Base-by-base conservation (phyloP, 805 yeast species). In the Limtongia smithiae region DNA sequence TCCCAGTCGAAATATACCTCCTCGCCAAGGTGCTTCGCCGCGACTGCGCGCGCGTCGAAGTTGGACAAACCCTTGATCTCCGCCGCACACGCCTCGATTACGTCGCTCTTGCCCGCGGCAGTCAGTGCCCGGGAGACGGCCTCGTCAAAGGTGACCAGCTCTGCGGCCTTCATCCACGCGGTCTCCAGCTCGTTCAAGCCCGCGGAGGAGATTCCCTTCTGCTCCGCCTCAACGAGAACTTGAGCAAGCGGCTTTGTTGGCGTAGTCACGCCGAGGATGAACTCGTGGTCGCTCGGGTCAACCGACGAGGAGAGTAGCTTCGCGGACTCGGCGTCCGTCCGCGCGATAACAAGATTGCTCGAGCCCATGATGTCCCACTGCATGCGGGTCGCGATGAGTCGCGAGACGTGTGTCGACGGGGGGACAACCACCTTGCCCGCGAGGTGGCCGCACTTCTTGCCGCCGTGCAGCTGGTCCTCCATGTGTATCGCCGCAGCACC, bases 401-500 rank as follows among this genome's bases (percentile, higher is more conserved):
- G 65, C 37, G 79, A 67, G 20, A 80, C 62, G 50, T 79, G 83
- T 17, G 79, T 76, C 1, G 77, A 70, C 1, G 81, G 74, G 9
- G 85, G 83, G 5, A 80, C 84, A 18, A 80, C 57, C 1, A 79
- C 81, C 49, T 80, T 79, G 3, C 85, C 85, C 25, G 80, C 76
- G 30, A 79, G 61, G 61, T 80, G 83, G 4, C 84, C 83, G 65
- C 83, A 80, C 60, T 79, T 76, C 66, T 80, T 80, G 38, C 83
- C 81, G 33, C 85, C 85, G 50, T 78, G 82, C 35, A 80, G 66
- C 62, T 80, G 82, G 62, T 80, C 85, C 55, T 80, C 85, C 22
- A 78, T 65, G 61, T 80, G 85, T 41, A 80, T 75, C n/a, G 78
- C 83, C 1, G 83, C 80, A 2, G 85, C 83, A 21, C 85, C 85